These are phyloP conservation scores for Cyberlindnera xylosilytica DNA, from an alignment of 805 yeast genomes.

Conservation along the genomic window DNA sequence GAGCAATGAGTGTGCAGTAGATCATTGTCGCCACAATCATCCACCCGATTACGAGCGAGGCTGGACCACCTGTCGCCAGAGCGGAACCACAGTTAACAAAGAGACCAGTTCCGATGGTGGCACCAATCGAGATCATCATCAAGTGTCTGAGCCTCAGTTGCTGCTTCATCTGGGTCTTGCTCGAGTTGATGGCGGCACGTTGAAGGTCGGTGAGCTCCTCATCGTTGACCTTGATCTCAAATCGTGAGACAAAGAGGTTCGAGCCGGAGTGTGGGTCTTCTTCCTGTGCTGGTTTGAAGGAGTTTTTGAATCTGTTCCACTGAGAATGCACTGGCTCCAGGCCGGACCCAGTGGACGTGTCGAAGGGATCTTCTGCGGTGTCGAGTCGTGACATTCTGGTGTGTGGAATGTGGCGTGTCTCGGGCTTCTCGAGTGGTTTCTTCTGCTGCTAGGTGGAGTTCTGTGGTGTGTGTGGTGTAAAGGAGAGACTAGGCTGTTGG, in stretches of 20 bases:
- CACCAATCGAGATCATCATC: conserved; percentile 76
- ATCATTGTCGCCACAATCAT: conserved; percentile 53
- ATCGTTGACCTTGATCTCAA: conserved; percentile 10
- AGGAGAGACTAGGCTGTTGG: too few relatives aligned
- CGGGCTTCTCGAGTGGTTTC: too few relatives aligned
- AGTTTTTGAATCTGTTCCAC: conserved; percentile 17
- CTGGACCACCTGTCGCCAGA: conserved; percentile 59
- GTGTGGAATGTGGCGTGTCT: too few relatives aligned
- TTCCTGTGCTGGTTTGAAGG: conserved; percentile 17
- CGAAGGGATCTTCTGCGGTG: conserved; percentile 6
- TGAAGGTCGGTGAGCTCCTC: conserved; percentile 35
- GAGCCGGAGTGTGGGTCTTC: conserved; percentile 11
- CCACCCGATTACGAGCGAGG: conserved; percentile 56
- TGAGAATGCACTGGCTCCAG: conserved; percentile 11
- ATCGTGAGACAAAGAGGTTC: conserved; percentile 13
- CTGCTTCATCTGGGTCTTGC: conserved; percentile 35
- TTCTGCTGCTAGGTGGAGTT: too few relatives aligned
- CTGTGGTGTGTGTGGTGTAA: too few relatives aligned
- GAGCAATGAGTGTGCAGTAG: conserved; percentile 54
- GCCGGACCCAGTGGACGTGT: conserved; percentile 2
- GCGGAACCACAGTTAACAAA: conserved; percentile 65
- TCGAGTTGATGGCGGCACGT: conserved; percentile 34
- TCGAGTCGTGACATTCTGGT: background rate
- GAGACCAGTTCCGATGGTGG: conserved; percentile 70
- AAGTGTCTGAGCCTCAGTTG: conserved; percentile 46